Percentiles rank a stretch among this genome's conserved stretches.
Conservation (phyloP, 805 yeast species). For the Debaryomyces tyrocola region DNA sequence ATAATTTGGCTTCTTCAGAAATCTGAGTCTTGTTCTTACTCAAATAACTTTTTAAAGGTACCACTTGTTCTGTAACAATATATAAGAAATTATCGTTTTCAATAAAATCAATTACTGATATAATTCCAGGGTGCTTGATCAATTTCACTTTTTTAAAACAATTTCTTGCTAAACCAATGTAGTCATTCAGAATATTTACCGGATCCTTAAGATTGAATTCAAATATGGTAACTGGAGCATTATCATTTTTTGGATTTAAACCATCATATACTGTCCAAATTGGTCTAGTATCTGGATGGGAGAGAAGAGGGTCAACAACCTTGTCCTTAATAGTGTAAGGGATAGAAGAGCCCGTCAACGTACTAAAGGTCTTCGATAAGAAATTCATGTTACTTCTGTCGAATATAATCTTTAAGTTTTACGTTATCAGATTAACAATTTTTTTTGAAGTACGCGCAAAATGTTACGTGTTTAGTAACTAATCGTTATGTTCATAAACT, state of each 20-base stretch:
- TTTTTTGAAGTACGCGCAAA: background rate
- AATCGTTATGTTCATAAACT: slow-evolving; percentile 1
- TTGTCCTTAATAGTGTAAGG: slow-evolving; percentile 58
- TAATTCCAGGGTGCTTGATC: slow-evolving; percentile 68
- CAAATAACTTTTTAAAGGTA: slow-evolving; percentile 48
- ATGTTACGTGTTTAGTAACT: background rate
- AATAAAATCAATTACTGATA: slow-evolving; percentile 60
- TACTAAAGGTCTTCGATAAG: slow-evolving; percentile 59
- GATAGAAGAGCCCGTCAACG: slow-evolving; percentile 55
- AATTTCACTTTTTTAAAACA: slow-evolving; percentile 48
- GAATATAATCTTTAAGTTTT: background rate
- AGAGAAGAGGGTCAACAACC: slow-evolving; percentile 26
- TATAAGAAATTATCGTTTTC: slow-evolving; percentile 59
- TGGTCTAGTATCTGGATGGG: slow-evolving; percentile 26
- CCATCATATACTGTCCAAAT: slow-evolving; percentile 71
- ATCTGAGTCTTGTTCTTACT: slow-evolving; percentile 25
- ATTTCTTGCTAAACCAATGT: slow-evolving; percentile 34
- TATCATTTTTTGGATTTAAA: slow-evolving; percentile 49
- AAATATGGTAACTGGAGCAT: slow-evolving; percentile 59
- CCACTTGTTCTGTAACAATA: slow-evolving; percentile 66
- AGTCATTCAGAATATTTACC: slow-evolving; percentile 21
- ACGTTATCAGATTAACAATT: background rate
- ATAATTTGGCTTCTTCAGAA: slow-evolving; percentile 38
- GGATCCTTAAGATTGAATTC: slow-evolving; percentile 54
- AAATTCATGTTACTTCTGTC: slow-evolving; percentile 53